Evolutionary conservation across 192 early-diverging fungal genomes (phyloP).

Genomic region (Chytriomyces sp.): DNA sequence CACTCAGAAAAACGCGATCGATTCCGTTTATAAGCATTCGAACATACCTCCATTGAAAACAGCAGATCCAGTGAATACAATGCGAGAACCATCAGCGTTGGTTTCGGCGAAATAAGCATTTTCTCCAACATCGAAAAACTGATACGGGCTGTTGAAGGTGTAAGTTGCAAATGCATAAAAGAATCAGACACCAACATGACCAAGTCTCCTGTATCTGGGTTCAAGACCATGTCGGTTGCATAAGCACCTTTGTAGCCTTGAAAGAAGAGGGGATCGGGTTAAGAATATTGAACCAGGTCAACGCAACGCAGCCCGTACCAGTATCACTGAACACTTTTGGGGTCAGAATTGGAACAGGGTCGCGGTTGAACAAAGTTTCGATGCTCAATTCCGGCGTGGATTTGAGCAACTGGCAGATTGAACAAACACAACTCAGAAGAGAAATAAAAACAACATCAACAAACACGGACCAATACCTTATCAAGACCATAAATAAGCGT

Average conservation of each 20-base stretch:
- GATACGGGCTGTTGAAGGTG: slow-evolving; percentile 1
- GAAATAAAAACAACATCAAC: neutral
- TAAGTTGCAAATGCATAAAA: neutral
- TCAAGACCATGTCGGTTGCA: slow-evolving; percentile 1
- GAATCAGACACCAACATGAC: slow-evolving; percentile 5
- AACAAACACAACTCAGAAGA: neutral
- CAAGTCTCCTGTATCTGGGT: slow-evolving; percentile 15
- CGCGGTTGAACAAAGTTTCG: neutral
- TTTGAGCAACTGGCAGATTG: neutral
- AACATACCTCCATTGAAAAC: slow-evolving; percentile 22
- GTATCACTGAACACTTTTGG: slow-evolving; percentile 12
- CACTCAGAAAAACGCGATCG: neutral
- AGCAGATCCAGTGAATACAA: neutral
- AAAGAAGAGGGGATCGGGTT: too few relatives aligned
- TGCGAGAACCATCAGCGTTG: neutral
- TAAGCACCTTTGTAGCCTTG: slow-evolving; percentile 24
- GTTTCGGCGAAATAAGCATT: neutral
- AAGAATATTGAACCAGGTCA: too few relatives aligned
- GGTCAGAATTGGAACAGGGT: neutral
- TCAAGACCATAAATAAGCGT: slow-evolving; percentile 16
- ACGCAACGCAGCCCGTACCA: neutral
- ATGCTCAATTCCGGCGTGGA: neutral
- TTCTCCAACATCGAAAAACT: slow-evolving; percentile 3
- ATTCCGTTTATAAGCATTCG: neutral
- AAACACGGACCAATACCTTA: neutral